Evolutionary conservation across 2,329 filamentous ascomycete species (phyloP).

Genomic region (Leptographium flavum): DNA sequence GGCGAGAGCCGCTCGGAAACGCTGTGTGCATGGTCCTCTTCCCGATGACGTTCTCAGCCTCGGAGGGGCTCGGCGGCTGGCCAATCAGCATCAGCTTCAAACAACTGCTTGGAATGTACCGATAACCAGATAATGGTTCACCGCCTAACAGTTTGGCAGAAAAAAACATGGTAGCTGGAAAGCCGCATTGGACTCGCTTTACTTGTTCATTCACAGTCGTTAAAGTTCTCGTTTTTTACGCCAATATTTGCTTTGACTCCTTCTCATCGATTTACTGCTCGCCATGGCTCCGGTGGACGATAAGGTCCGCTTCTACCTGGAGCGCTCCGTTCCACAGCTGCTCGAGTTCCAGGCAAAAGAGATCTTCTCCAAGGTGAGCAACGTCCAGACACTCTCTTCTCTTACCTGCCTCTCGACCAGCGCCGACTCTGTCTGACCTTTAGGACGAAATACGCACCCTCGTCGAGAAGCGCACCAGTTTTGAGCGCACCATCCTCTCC

Average conservation of each 20-base stretch:
- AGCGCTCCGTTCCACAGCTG: slow-evolving; percentile 82
- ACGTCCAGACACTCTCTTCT: background rate
- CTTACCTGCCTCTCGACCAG: too few species aligned
- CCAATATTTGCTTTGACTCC: background rate
- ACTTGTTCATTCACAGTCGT: too few species aligned
- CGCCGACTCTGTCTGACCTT: slow-evolving; percentile 2
- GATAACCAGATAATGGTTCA: background rate
- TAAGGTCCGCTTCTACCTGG: slow-evolving; percentile 89
- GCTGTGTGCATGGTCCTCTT: too few species aligned
- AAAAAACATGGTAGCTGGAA: too few species aligned
- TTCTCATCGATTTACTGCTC: background rate
- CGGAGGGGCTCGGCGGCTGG: background rate
- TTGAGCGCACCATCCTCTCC: slow-evolving; percentile 80
- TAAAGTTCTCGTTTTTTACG: too few species aligned
- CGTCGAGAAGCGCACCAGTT: slow-evolving; percentile 79
- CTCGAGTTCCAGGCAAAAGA: slow-evolving; percentile 85
- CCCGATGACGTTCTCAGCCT: background rate
- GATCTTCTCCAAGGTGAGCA: slow-evolving; percentile 61
- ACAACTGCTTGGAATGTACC: too few species aligned
- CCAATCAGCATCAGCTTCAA: background rate
- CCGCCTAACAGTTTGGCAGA: background rate
- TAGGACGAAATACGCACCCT: slow-evolving; percentile 84
- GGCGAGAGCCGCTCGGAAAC: too few species aligned
- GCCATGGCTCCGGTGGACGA: slow-evolving; percentile 73
- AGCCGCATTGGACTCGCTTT: too few species aligned